A percentile compares a stretch with the other conserved stretches of the same genome.
These are phyloP conservation scores for Xylaria digitata DNA, from an alignment of 2,329 filamentous ascomycete species.

Conservation along the genomic window DNA sequence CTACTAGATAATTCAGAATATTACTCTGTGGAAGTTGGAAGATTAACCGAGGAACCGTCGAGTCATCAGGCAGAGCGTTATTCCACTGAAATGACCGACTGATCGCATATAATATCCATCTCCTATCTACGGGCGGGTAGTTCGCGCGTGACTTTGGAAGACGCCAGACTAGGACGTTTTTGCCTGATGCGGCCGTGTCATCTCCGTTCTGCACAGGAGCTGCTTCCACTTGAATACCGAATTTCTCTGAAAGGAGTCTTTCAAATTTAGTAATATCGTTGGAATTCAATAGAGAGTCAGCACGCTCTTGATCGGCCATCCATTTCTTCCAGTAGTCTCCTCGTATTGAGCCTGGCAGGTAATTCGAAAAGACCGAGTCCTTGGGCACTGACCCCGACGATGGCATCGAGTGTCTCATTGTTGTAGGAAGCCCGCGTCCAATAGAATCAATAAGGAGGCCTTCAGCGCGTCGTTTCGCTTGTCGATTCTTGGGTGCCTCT, in stretches of 20 bases:
- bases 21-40: constrained; percentile 64
- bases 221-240: constrained; percentile 57
- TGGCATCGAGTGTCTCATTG: constrained; percentile 51
- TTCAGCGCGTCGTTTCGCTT: constrained; percentile 65
- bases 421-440: constrained; percentile 68
- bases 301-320: constrained; percentile 57
- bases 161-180: constrained; percentile 61
- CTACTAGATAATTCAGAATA: constrained; percentile 68
- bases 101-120: constrained; percentile 73
- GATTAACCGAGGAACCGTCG: constrained; percentile 54
- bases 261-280: constrained; percentile 64
- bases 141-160: constrained; percentile 58
- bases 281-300: constrained; percentile 60
- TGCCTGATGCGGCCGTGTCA: constrained; percentile 28
- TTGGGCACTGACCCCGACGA: constrained; percentile 46
- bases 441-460: constrained; percentile 79
- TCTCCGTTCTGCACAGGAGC: constrained; percentile 39
- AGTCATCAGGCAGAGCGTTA: constrained; percentile 56
- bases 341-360: constrained; percentile 62
- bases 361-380: constrained; percentile 52
- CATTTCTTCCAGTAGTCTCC: constrained; percentile 62
- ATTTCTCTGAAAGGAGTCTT: constrained; percentile 60
- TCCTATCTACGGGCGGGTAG: constrained; percentile 69
- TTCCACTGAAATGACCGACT: constrained; percentile 70
- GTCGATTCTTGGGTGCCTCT: constrained; percentile 68